phyloP scores from a whole-genome alignment of 2,329 filamentous ascomycete genomes.

The Scytalidium sp. region DNA sequence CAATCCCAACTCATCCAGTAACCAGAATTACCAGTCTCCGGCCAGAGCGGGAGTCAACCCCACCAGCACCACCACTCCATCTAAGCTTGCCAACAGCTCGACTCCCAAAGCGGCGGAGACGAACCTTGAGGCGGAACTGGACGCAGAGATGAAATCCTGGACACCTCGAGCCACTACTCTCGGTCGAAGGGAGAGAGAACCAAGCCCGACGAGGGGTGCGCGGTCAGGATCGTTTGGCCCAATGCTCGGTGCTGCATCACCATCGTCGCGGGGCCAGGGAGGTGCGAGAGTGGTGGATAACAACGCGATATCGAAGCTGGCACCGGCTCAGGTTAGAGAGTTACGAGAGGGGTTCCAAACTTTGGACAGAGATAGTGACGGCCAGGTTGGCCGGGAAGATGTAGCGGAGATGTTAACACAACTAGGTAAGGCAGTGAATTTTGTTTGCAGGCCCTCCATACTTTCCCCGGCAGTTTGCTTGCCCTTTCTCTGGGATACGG shows the following conservation, averaged over 20 bases:
- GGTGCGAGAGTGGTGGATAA: conserved; percentile 15
- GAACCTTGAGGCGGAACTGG: conserved; percentile 11
- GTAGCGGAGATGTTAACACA: conserved; percentile 85
- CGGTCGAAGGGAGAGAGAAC: conserved; percentile 26
- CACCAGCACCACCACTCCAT: conserved; percentile 37
- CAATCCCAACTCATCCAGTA: conserved; percentile 48
- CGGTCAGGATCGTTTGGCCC: neutral
- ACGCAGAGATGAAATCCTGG: conserved; percentile 17
- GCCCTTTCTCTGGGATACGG: too few relatives aligned
- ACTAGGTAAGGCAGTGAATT: conserved; percentile 69
- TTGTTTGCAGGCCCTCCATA: too few relatives aligned
- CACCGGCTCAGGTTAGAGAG: conserved; percentile 78
- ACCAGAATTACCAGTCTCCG: conserved; percentile 33
- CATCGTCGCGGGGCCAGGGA: conserved; percentile 1
- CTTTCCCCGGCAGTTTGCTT: too few relatives aligned
- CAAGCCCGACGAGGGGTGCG: conserved; percentile 27
- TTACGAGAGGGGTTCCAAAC: conserved; percentile 93
- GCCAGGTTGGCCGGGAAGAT: conserved; percentile 76
- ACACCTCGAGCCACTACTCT: conserved; percentile 30
- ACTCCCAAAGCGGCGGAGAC: conserved; percentile 39
- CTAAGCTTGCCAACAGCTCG: conserved; percentile 32
- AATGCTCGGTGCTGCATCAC: neutral
- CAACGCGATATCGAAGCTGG: conserved; percentile 67
- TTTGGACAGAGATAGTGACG: conserved; percentile 84
- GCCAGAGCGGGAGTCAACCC: conserved; percentile 23